Base-by-base conservation (phyloP, 1,284 basidiomycete genomes). In the Ceratobasidium theobromae region DNA sequence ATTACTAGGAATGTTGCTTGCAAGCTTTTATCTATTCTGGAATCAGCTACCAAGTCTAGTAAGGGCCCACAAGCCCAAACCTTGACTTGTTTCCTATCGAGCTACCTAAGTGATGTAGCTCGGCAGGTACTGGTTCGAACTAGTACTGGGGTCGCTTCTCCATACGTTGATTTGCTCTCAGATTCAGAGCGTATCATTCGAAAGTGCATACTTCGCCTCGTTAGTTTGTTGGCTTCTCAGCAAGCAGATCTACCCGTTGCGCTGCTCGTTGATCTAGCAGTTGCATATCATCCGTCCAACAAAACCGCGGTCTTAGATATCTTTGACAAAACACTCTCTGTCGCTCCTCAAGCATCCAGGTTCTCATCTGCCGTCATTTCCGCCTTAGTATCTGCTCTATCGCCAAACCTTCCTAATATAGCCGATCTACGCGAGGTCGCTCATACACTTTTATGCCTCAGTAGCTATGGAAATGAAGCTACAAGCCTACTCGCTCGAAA, bases 341-440 rank as follows among this genome's bases (percentile, higher is more conserved):
- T 43, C n/a, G 35, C 60, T 45, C 16, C 60, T 53, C 48, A 41
- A 14, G 38, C 60, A 1, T 41, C 60, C 23, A 35, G 53, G 18
- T 64, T 64, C 33, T 23, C 32, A 21, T 52, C 60, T 8, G 43
- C 5, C 21, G 60, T 64, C 16, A 53, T 64, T 21, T 18, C 60
- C 11, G 60, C 60, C 16, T 27, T 48, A 45, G 43, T 25, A 3
- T 23, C 68, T 49, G 52, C 64, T 46, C 33, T 54, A 16, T 16
- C 25, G 51, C 58, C 52, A 43, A 52, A 65, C 45, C 43, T 60
- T 65, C 53, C 57, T 23, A 25, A 64, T 40, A 27, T 53, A 32
- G 53, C 53, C 27, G 60, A 64, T 11, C 65, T 66, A 1, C 65
- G 65, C 6, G 53, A 67, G 27, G 51, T 69, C 9, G 46, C 57